Evolutionary conservation across 78 protist genomes (phyloP), one percentile per base, ranked within the genome.

Genomic region (Polysphondylium violaceum): DNA sequence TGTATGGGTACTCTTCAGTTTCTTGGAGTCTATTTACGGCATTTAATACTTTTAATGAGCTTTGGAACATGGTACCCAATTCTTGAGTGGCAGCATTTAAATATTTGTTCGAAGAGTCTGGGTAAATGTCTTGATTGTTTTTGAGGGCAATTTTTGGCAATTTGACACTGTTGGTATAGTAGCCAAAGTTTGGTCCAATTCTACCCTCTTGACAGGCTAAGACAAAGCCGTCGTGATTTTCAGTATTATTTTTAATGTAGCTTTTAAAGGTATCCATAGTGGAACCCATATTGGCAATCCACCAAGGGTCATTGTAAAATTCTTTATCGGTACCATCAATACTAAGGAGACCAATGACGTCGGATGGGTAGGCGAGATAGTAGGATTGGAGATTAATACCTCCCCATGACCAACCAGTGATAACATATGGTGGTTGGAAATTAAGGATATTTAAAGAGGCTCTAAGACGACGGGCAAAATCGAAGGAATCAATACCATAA

Each of bases 401-500:
- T 19, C 89, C 89, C 74, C 74, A 81, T 38, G 89, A 81, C 89
- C 89, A 81, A 25, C 89, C 89, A 33, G 55, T 58, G 41, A 53
- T 35, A 51, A 40, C 25, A 21, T 47, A 67, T 68, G 47, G 74
- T 33, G 74, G 27, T 12, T 74, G 17, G 6, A 74, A 17, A 21
- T 31, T 16, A 50, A 50, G 50, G 40, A 33, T 33, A 1, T 25
- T 9, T 23, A 68, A 21, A 1, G 77, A 67, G 2, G 14, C 21
- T 38, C 68, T 58, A 3, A 64, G 53, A 41, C 61, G 40, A 38
- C 8, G 9, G 29, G 55, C 69, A 67, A 55, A 40, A n/a, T 81
- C 68, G 23, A 27, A 19, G 0, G 77, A 53, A 3, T 36, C 47
- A 19, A 81, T 14, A 14, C 78, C 68, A 33, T 11, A 27, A 51